Percentiles rank a stretch among this genome's conserved stretches.
Conservation (phyloP, 164 flowering plant genomes). For the Chimonanthus praecox region DNA sequence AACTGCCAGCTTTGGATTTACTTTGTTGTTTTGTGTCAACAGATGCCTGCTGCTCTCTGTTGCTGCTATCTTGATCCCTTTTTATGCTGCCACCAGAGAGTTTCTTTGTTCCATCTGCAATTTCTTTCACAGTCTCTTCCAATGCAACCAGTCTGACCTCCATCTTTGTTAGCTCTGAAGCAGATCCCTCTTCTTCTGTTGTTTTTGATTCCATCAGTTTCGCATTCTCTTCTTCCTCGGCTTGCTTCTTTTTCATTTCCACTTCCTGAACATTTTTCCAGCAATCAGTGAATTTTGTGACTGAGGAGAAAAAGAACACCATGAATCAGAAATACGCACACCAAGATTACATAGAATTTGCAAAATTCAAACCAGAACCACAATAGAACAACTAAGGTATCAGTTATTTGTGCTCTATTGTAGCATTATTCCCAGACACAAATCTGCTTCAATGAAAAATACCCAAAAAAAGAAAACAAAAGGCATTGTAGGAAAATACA, state of each 20-base stretch:
- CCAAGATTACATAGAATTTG: no score
- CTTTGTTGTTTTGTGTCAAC: neutral
- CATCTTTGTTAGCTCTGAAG: conserved; percentile 46
- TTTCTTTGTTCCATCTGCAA: conserved; percentile 48
- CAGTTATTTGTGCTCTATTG: no score
- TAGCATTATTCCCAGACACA: no score
- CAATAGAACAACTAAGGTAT: no score
- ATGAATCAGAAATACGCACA: no score
- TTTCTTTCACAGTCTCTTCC: conserved; percentile 61
- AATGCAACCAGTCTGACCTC: conserved; percentile 61
- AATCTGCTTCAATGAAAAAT: no score
- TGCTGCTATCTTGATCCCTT: conserved; percentile 13
- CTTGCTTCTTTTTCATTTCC: conserved; percentile 47
- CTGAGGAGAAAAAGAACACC: neutral
- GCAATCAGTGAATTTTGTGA: neutral
- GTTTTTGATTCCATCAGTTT: conserved; percentile 38
- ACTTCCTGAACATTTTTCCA: conserved; percentile 36
- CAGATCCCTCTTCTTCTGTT: conserved; percentile 22
- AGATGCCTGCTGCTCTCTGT: conserved; percentile 12
- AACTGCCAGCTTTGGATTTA: conserved; percentile 14
- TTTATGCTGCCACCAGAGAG: conserved; percentile 8
- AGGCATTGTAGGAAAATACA: no score
- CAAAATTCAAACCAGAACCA: no score
- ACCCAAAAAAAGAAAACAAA: no score
- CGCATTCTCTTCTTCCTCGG: conserved; percentile 53